These are phyloP conservation scores for Ceratonia siliqua DNA, from an alignment of 306 rosid species.

Conservation along the genomic window DNA sequence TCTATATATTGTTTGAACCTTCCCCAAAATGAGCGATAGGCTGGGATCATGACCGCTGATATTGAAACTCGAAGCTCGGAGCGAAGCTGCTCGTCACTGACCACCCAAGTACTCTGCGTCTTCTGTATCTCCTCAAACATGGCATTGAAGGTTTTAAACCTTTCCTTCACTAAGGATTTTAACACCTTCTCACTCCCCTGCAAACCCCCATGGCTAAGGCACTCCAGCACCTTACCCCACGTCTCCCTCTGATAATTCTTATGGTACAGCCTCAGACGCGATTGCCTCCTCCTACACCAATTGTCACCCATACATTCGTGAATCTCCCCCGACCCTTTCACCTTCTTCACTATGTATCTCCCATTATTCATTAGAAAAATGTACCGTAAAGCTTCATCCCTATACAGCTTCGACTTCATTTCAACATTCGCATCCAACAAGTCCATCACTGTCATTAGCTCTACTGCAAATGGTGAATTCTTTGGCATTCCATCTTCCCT, in stretches of 20 bases:
- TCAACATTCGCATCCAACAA: slow-evolving; percentile 64
- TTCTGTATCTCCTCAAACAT: slow-evolving; percentile 79
- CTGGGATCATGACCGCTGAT: slow-evolving; percentile 76
- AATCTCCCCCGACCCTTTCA: slow-evolving; percentile 63
- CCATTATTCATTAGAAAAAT: slow-evolving; percentile 87
- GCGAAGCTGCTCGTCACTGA: slow-evolving; percentile 77
- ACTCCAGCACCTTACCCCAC: slow-evolving; percentile 65
- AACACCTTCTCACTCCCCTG: slow-evolving; percentile 53
- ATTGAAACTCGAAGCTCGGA: slow-evolving; percentile 78
- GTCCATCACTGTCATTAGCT: slow-evolving; percentile 55
- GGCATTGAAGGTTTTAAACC: slow-evolving; percentile 68
- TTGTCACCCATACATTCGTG: slow-evolving; percentile 65
- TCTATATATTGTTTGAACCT: slow-evolving; percentile 72
- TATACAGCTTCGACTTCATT: slow-evolving; percentile 62
- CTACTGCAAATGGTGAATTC: slow-evolving; percentile 50
- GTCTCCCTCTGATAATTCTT: slow-evolving; percentile 77
- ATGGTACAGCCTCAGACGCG: slow-evolving; percentile 60
- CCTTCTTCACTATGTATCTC: slow-evolving; percentile 74
- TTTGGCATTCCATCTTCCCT: slow-evolving; percentile 31
- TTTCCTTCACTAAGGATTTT: slow-evolving; percentile 63
- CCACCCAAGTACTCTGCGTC: slow-evolving; percentile 76
- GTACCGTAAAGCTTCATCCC: slow-evolving; percentile 49
- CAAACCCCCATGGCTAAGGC: slow-evolving; percentile 64
- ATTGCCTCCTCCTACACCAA: slow-evolving; percentile 70
- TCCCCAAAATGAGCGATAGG: slow-evolving; percentile 68